Evolutionary conservation across 352 stramenopile genomes (phyloP), one percentile per base, ranked within the genome.

Genomic region (Blastocystis sp.): DNA sequence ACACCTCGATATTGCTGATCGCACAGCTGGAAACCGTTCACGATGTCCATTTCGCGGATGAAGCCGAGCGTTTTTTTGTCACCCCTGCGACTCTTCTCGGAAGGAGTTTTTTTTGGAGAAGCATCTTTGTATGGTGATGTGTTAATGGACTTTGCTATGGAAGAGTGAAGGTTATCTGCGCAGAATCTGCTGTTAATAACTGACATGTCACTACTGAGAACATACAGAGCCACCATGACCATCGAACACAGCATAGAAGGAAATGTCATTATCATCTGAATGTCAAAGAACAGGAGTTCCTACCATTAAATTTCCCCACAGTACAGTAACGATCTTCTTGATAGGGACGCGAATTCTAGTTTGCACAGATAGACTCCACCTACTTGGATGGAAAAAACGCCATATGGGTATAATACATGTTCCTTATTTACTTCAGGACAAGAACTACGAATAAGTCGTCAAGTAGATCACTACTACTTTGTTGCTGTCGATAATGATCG

Each of bases 191-290:
- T 29, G 29, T 59, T 41, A 18, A 90, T 91, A 50, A 43, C 90
- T 29, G 13, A 80, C 11, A 7, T 26, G 26, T 26, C 88, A 94
- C 76, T 91, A 97, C 93, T 97, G 93, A 87, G 95, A 94, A 37
- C 94, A 94, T 23, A 93, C 93, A 63, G 94, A 92, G 47, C 95
- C 95, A 63, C 95, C 95, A 90, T 98, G 95, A 87, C 95, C 95
- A 88, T 98, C 95, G 90, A 98, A 97, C 69, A 97, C 92, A 53
- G 93, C 95, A 87, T 97, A 98, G 63, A 97, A 96, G 66, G 93
- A 95, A 84, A 94, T 91, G 64, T 92, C 43, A 9, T 63, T 47
- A 34, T 80, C 70, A 53, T 45, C 62, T 73, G 47, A 26, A 45
- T 15, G 1, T 26, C 0, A 73, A 45, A 50, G 20, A 20, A 2